Evolutionary conservation across 768 basidiomycete genomes (phyloP).

Genomic region (Boletus reticuloceps): DNA sequence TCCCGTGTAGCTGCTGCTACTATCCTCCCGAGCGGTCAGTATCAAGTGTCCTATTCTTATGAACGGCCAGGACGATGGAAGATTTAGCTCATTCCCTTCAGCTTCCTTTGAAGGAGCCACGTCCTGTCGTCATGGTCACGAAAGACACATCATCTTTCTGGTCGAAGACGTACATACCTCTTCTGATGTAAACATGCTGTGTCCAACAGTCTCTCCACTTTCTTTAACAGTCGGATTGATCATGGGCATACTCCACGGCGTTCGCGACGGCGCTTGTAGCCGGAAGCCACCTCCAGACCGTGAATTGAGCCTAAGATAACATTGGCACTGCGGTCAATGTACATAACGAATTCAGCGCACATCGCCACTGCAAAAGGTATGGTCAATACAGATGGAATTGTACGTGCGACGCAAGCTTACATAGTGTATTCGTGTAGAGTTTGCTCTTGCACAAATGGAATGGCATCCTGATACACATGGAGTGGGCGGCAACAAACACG

Average conservation of each 20-base stretch:
- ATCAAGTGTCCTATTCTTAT: background rate
- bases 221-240: background rate
- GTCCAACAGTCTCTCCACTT: background rate
- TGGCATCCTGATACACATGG: slow-evolving; percentile 13
- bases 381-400: background rate
- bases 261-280: background rate
- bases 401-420: slow-evolving; percentile 3
- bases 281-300: slow-evolving; percentile 1
- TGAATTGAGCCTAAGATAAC: slow-evolving; percentile 12
- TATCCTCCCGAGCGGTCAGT: background rate
- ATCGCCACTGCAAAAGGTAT: slow-evolving; percentile 11
- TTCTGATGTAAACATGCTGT: slow-evolving; percentile 2
- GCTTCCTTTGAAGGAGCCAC: background rate
- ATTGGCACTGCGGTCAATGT: background rate
- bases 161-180: slow-evolving; percentile 1
- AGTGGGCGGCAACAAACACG: background rate
- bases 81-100: background rate
- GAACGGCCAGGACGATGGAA: background rate
- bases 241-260: slow-evolving; percentile 6
- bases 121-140: slow-evolving; percentile 8
- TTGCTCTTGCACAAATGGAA: slow-evolving; percentile 25
- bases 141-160: background rate
- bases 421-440: slow-evolving; percentile 20
- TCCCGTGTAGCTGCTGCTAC: background rate
- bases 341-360: background rate